phyloP scores from a whole-genome alignment of 164 flowering plant genomes.

The Berberis thunbergii region DNA sequence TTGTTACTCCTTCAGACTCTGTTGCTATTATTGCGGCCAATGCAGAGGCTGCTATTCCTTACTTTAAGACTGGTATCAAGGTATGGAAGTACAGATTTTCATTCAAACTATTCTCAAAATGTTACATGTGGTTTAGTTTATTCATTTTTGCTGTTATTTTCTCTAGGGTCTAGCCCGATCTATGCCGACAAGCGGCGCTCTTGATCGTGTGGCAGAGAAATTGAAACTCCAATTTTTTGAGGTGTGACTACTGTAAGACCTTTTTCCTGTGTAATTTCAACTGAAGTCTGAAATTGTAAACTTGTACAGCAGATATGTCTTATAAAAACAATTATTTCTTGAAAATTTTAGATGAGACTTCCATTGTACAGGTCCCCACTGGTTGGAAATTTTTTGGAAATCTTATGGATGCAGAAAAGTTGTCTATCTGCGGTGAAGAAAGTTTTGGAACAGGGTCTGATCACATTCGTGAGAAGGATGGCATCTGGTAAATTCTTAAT shows the following conservation, averaged over 20 bases:
- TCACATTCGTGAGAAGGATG: conserved; percentile 99
- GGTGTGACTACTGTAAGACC: conserved; percentile 32
- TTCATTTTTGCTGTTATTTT: neutral
- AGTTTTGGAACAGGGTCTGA: conserved; percentile 99
- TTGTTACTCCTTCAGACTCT: conserved; percentile 97
- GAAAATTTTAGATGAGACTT: conserved; percentile 6
- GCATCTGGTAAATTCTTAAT: conserved; percentile 68
- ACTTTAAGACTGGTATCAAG: conserved; percentile 77
- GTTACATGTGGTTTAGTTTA: neutral
- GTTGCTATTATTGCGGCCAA: conserved; percentile 97
- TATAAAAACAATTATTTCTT: neutral
- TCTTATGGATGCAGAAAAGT: conserved; percentile 94
- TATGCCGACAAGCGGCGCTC: conserved; percentile 99
- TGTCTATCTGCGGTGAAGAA: conserved; percentile 99
- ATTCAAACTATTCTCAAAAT: neutral
- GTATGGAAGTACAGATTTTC: conserved; percentile 23
- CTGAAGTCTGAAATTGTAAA: neutral
- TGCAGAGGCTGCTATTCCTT: conserved; percentile 89
- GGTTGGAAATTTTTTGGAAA: conserved; percentile 99
- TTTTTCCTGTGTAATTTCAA: neutral
- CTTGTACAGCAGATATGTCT: neutral
- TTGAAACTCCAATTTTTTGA: conserved; percentile 86
- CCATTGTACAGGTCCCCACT: conserved; percentile 75
- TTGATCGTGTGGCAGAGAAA: conserved; percentile 87
- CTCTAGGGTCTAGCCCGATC: conserved; percentile 92